Evolutionary conservation across 2,329 filamentous ascomycete species (phyloP), one percentile per base, ranked within the genome.

Genomic region (Neofusicoccum sp.): DNA sequence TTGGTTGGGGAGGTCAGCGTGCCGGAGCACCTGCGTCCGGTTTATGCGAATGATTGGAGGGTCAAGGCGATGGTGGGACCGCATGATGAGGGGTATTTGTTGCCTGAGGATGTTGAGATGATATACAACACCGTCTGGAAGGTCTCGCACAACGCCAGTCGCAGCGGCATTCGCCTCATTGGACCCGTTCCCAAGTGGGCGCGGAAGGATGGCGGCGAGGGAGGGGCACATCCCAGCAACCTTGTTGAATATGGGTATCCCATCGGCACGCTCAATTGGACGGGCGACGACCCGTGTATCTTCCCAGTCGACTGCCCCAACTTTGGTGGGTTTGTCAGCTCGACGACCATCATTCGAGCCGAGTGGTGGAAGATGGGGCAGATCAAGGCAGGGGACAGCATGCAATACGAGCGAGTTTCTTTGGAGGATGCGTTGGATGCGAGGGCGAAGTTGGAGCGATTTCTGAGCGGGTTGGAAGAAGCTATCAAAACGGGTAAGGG

Each of bases 361-460:
- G 84, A 86, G 54, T 78, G 81, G 66, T 87, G 84, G 84, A 84
- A 86, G 65, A 66, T 88, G 9, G 85, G 85, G 0, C 85, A 88
- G 67, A 71, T 87, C 30, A 84, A 83, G 63, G 80, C 85, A 2
- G 85, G 85, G 3, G 81, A 86, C 65, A 81, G 75, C 2, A 63
- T 87, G 43, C 76, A 76, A 43, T 84, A 82, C 63, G 73, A 75
- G 44, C 75, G 78, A 1, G 78, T 84, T 1, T 80, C 82, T 3
- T 71, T 85, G n/a, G 74, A 80, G 20, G 78, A 81, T 63, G 83
- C 84, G 0, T 68, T 85, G 1, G 71, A 72, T 38, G 70, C 79
- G 45, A 74, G 79, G 12, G 73, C 71, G 59, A 70, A 73, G 7
- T 72, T 79, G 11, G 77, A 82, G 24, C 66, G 63, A 0, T 85